Conservation (phyloP, 441 rosid genomes). For the Croton setiger region DNA sequence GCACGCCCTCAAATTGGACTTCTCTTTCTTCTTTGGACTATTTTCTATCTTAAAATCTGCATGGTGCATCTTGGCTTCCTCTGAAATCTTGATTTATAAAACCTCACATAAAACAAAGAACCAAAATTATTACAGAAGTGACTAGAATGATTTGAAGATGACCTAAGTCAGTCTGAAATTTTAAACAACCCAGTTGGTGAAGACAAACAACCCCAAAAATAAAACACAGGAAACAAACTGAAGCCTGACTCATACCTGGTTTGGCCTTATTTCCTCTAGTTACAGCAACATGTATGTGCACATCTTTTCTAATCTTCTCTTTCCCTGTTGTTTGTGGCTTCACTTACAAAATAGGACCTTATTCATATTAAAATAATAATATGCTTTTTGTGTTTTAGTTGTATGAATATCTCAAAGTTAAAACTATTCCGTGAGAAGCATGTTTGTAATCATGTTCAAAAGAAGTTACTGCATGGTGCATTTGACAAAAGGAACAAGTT, state of each 20-base stretch:
- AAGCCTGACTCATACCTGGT: neutral
- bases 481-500: too few relatives aligned
- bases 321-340: neutral
- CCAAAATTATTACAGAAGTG: too few relatives aligned
- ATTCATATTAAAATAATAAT: neutral
- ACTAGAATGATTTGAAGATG: too few relatives aligned
- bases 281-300: too few relatives aligned
- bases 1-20: neutral
- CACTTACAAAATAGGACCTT: neutral
- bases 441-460: too few relatives aligned
- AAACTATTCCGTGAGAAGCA: neutral
- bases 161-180: too few relatives aligned
- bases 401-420: neutral
- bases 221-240: neutral
- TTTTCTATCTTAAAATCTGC: neutral
- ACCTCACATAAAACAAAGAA: too few relatives aligned
- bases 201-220: neutral
- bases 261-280: neutral
- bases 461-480: too few relatives aligned
- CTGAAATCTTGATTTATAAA: neutral
- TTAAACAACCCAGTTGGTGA: too few relatives aligned
- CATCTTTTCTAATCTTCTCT: neutral
- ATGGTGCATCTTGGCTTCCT: neutral
- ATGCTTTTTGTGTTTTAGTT: neutral
- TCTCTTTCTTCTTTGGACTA: slow-evolving; percentile 13